These are phyloP conservation scores for Ophiostoma pallidulum DNA, from an alignment of 2,329 filamentous ascomycete species.

Conservation along the genomic window DNA sequence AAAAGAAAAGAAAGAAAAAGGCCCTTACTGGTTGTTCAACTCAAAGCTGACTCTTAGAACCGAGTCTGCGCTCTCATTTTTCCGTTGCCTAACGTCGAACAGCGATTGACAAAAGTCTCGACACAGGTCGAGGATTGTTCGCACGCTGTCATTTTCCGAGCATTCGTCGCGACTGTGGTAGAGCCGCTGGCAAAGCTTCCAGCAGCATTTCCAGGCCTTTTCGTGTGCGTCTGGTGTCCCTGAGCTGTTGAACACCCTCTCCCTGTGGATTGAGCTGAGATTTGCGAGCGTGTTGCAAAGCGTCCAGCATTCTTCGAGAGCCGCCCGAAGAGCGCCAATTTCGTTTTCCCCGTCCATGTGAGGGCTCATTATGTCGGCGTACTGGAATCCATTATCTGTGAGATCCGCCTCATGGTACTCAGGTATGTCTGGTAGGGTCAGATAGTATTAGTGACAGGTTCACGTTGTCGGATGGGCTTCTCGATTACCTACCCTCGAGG, in stretches of 20 bases:
- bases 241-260: constrained; percentile 67
- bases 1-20: too few relatives aligned
- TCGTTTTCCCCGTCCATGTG: constrained; percentile 43
- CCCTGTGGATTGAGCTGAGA: constrained; percentile 73
- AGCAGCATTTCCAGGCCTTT: constrained; percentile 87
- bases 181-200: constrained; percentile 82
- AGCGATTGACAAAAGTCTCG: constrained; percentile 86
- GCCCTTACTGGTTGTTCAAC: constrained; percentile 72
- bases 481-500: constrained; percentile 53
- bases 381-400: constrained; percentile 43
- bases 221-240: constrained; percentile 70
- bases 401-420: constrained; percentile 39
- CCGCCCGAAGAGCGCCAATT: constrained; percentile 59
- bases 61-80: constrained; percentile 73
- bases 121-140: constrained; percentile 73
- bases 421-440: constrained; percentile 38
- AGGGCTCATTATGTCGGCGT: constrained; percentile 39
- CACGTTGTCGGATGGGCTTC: too few relatives aligned
- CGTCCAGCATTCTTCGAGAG: constrained; percentile 84
- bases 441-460: not conserved
- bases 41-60: constrained; percentile 89
- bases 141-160: constrained; percentile 55
- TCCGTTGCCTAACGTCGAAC: constrained; percentile 73
- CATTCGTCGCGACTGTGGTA: constrained; percentile 73
- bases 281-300: constrained; percentile 84